phyloP scores from a whole-genome alignment of 225 moss, liverwort and hornwort species.

The Climacium dendroides region DNA sequence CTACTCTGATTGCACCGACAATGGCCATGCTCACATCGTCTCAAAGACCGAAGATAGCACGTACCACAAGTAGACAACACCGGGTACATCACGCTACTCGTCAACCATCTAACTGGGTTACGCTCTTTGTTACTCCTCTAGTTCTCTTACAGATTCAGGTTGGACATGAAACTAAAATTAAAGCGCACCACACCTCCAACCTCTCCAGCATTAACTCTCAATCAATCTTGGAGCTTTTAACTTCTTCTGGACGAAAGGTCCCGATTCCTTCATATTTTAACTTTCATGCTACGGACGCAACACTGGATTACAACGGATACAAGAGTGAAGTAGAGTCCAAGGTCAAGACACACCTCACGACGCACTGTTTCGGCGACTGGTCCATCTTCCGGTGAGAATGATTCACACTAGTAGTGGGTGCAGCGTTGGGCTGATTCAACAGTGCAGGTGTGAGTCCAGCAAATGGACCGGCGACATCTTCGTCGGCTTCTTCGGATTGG shows the following conservation, averaged over 20 bases:
- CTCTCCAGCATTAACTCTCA: neutral
- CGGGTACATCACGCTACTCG: neutral
- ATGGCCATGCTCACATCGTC: neutral
- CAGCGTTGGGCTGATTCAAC: neutral
- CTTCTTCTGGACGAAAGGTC: neutral
- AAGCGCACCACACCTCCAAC: neutral
- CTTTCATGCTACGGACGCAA: neutral
- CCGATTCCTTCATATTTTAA: neutral
- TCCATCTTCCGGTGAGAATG: neutral
- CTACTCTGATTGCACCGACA: conserved; percentile 1
- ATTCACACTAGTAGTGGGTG: neutral
- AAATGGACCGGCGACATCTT: neutral
- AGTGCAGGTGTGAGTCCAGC: neutral
- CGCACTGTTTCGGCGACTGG: neutral
- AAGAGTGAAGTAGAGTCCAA: neutral
- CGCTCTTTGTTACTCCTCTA: neutral
- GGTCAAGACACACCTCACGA: conserved; percentile 1
- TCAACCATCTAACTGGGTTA: neutral
- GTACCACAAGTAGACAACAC: too few relatives aligned
- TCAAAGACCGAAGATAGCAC: neutral
- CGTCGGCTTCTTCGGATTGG: neutral
- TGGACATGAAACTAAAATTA: neutral
- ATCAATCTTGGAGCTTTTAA: neutral
- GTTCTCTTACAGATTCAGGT: neutral
- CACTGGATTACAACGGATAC: neutral